Evolutionary conservation across 108 stramenopile species (phyloP).

Genomic region (Mediolabrus comicus): DNA sequence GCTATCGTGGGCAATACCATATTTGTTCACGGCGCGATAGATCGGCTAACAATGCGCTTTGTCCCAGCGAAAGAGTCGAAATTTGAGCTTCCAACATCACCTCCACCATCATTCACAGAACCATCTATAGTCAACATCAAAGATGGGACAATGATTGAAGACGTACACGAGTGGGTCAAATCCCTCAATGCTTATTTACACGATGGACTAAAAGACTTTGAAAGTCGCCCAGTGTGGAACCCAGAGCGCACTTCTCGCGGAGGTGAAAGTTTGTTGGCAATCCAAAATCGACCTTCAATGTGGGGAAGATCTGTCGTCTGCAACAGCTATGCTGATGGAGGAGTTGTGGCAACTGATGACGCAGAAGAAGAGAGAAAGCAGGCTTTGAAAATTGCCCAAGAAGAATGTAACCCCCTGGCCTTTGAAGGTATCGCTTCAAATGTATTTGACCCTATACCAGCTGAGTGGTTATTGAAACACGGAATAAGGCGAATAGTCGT

Average conservation of each 20-base stretch:
- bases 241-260: constrained; percentile 48
- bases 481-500: constrained; percentile 63
- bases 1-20: constrained; percentile 59
- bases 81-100: constrained; percentile 43
- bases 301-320: constrained; percentile 69
- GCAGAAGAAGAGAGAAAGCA: constrained; percentile 36
- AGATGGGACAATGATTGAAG: constrained; percentile 24
- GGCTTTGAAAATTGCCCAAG: constrained; percentile 20
- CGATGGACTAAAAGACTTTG: constrained; percentile 46
- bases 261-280: constrained; percentile 57
- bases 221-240: constrained; percentile 50
- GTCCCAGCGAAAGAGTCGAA: constrained; percentile 49
- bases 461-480: constrained; percentile 49
- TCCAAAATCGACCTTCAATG: constrained; percentile 62
- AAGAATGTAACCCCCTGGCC: constrained; percentile 39
- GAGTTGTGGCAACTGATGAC: constrained; percentile 48
- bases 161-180: constrained; percentile 57
- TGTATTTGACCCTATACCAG: constrained; percentile 49
- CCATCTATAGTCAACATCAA: not conserved
- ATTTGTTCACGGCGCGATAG: constrained; percentile 70
- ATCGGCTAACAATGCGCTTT: constrained; percentile 49
- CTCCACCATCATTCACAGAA: constrained; percentile 21
- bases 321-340: constrained; percentile 61
- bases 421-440: constrained; percentile 63
- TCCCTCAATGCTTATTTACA: constrained; percentile 47